Percentiles rank a stretch among this genome's conserved stretches.
Conservation (phyloP, 768 basidiomycete species). For the Termitomyces titanicus region DNA sequence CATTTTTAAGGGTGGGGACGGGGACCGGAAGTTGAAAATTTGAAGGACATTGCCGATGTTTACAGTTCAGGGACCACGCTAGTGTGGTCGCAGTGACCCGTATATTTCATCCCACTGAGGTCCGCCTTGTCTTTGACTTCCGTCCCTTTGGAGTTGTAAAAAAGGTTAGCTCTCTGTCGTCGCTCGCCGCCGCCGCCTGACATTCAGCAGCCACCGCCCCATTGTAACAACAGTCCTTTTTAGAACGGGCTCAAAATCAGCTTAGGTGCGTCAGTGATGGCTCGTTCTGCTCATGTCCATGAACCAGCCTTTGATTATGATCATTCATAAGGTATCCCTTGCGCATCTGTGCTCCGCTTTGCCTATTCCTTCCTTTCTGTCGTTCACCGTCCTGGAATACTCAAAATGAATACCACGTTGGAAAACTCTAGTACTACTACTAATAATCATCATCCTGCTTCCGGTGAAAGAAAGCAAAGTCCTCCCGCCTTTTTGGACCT, state of each 20-base stretch:
- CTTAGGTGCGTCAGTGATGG: constrained; percentile 51
- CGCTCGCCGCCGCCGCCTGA: constrained; percentile 16
- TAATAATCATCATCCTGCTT: constrained; percentile 67
- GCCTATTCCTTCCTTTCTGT: constrained; percentile 52
- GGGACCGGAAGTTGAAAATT: constrained; percentile 49
- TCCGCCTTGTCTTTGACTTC: constrained; percentile 29
- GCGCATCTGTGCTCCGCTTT: constrained; percentile 42
- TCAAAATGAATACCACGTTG: constrained; percentile 66
- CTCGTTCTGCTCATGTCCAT: constrained; percentile 17
- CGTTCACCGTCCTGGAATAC: constrained; percentile 54
- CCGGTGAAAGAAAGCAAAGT: constrained; percentile 77
- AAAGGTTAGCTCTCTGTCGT: constrained; percentile 38
- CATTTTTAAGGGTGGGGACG: constrained; percentile 27
- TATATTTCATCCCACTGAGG: constrained; percentile 36
- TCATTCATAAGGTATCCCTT: constrained; percentile 50
- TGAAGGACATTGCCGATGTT: constrained; percentile 45
- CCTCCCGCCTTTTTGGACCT: constrained; percentile 92
- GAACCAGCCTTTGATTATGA: constrained; percentile 19
- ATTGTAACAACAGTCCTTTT: constrained; percentile 80
- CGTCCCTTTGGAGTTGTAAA: constrained; percentile 35
- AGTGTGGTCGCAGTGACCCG: constrained; percentile 39
- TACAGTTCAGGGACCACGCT: constrained; percentile 44
- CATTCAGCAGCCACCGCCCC: constrained; percentile 41
- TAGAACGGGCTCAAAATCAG: constrained; percentile 74
- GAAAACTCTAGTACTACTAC: constrained; percentile 71